phyloP scores from a whole-genome alignment of 2,329 filamentous ascomycete species.

The Magnaporthiopsis rhizophila region DNA sequence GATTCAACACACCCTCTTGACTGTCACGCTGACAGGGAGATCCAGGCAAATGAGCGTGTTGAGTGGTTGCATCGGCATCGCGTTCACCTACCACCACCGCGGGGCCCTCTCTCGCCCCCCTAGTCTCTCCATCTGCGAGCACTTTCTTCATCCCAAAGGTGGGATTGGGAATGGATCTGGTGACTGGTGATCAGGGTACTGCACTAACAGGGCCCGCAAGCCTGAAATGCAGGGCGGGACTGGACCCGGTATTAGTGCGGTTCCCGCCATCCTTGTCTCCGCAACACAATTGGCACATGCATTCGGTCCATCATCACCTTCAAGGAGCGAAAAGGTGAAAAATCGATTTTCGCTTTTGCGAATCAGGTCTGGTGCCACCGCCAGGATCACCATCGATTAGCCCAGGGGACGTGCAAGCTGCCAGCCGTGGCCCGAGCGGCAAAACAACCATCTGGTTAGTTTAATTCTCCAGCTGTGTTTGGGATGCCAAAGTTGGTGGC shows the following conservation, averaged over 20 bases:
- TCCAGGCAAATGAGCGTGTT: background rate
- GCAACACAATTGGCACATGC: background rate
- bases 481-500: background rate
- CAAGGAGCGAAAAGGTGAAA: background rate
- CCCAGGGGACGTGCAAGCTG: background rate
- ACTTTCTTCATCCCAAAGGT: background rate
- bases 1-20: too few relatives aligned
- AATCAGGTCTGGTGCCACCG: background rate
- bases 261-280: background rate
- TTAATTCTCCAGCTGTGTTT: background rate
- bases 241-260: background rate
- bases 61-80: background rate
- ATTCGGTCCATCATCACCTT: background rate
- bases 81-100: background rate
- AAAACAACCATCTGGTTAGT: background rate
- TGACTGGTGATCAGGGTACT: background rate
- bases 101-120: background rate
- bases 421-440: background rate
- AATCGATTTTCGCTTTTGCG: background rate
- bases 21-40: background rate
- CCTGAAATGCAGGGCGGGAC: background rate
- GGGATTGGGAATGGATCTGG: background rate
- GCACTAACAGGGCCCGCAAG: background rate
- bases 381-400: background rate
- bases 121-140: background rate